These are phyloP conservation scores for Moesziomyces sp. DNA, from an alignment of 1,284 basidiomycete species.

Conservation along the genomic window DNA sequence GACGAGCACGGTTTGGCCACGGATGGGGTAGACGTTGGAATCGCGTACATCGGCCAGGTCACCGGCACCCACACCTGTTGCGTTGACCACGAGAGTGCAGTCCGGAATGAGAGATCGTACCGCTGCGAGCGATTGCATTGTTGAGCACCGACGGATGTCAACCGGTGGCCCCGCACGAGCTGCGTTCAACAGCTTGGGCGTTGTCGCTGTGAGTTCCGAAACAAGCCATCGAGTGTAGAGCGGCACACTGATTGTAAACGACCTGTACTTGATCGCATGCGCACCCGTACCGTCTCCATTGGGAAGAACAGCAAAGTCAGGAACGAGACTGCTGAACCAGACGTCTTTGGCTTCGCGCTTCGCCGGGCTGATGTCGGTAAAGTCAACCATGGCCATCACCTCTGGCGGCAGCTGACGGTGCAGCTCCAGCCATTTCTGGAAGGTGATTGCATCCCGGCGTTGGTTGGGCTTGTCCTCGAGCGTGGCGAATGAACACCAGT, in stretches of 20 bases:
- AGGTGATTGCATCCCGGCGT: constrained; percentile 47
- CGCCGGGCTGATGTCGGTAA: constrained; percentile 38
- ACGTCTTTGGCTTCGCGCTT: constrained; percentile 29
- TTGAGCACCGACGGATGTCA: constrained; percentile 34
- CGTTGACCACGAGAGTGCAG: constrained; percentile 69
- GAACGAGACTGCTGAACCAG: constrained; percentile 50
- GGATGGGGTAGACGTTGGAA: constrained; percentile 82
- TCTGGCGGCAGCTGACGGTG: constrained; percentile 39
- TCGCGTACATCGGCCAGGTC: constrained; percentile 71
- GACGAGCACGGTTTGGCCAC: constrained; percentile 85
- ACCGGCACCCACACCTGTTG: constrained; percentile 68
- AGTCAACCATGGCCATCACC: constrained; percentile 48
- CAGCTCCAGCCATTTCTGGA: constrained; percentile 42
- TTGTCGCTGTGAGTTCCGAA: constrained; percentile 27
- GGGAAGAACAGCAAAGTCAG: constrained; percentile 26
- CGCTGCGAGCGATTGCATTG: constrained; percentile 20
- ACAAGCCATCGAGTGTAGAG: constrained; percentile 55
- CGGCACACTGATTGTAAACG: constrained; percentile 52
- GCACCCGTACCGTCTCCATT: constrained; percentile 20
- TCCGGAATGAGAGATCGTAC: constrained; percentile 21
- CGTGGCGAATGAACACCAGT: constrained; percentile 75
- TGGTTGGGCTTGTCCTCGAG: constrained; percentile 35
- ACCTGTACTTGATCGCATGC: constrained; percentile 46
- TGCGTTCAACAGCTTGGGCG: constrained; percentile 6
- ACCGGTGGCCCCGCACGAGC: constrained; percentile 38